phyloP scores from a whole-genome alignment of 1,284 basidiomycete genomes.

The Moniliella sp. region DNA sequence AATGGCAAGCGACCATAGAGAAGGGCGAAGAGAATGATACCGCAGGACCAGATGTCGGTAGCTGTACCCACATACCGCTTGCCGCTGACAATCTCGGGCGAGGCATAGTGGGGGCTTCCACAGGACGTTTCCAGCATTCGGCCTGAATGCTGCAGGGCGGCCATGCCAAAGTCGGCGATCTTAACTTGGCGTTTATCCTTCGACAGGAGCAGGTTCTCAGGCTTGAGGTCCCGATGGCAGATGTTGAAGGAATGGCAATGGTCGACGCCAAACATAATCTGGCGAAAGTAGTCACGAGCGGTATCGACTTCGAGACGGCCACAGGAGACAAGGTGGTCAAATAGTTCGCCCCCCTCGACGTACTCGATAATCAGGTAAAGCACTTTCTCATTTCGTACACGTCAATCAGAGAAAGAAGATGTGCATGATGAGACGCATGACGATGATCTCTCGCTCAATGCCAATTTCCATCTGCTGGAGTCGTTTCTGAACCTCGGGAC shows the following conservation, averaged over 20 bases:
- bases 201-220: slow-evolving; percentile 49
- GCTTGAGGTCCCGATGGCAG: slow-evolving; percentile 89
- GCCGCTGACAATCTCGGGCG: slow-evolving; percentile 88
- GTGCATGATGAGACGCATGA: slow-evolving; percentile 97
- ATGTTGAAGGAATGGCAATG: slow-evolving; percentile 95
- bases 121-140: slow-evolving; percentile 82
- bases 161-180: slow-evolving; percentile 96
- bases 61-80: slow-evolving; percentile 56
- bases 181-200: slow-evolving; percentile 39
- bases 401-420: slow-evolving; percentile 78
- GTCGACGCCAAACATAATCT: slow-evolving; percentile 78
- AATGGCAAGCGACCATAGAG: slow-evolving; percentile 79
- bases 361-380: slow-evolving; percentile 81
- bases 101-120: slow-evolving; percentile 90
- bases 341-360: slow-evolving; percentile 85
- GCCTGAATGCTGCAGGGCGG: slow-evolving; percentile 50
- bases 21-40: slow-evolving; percentile 78
- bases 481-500: slow-evolving; percentile 47
- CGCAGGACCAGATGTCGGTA: slow-evolving; percentile 94
- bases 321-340: slow-evolving; percentile 71
- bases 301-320: slow-evolving; percentile 59
- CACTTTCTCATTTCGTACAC: slow-evolving; percentile 86
- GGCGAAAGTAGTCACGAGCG: slow-evolving; percentile 81
- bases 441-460: slow-evolving; percentile 87
- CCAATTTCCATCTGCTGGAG: slow-evolving; percentile 64